These are phyloP conservation scores for Aechmea fasciata DNA, from an alignment of 176 grass and related monocot genomes.

Conservation along the genomic window DNA sequence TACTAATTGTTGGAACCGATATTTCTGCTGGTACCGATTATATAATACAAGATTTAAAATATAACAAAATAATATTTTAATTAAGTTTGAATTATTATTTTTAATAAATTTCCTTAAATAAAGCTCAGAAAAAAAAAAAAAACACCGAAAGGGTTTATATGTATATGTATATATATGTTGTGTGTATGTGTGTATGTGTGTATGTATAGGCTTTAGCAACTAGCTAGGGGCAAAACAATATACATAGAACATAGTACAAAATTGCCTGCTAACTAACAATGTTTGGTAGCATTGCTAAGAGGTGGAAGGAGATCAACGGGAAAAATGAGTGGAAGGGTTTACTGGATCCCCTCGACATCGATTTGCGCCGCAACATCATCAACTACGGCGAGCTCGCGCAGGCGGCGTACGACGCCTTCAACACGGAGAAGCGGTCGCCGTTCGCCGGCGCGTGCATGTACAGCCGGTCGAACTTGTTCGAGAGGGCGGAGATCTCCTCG, in stretches of 20 bases:
- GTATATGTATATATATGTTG: too few relatives aligned
- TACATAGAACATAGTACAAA: conserved; percentile 3
- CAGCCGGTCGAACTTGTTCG: conserved; percentile 39
- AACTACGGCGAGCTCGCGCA: conserved; percentile 67
- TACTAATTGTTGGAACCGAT: too few relatives aligned
- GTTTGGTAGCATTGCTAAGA: conserved; percentile 49
- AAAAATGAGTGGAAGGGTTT: conserved; percentile 63
- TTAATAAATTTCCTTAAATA: too few relatives aligned
- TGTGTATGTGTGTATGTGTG: background rate
- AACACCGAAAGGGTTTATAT: too few relatives aligned
- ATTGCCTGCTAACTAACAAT: conserved; percentile 20
- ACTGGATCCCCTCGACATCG: conserved; percentile 49
- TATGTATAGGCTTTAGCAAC: conserved; percentile 16
- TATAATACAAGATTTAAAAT: too few relatives aligned
- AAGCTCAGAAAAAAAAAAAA: too few relatives aligned
- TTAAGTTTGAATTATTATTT: too few relatives aligned
- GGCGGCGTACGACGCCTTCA: conserved; percentile 63
- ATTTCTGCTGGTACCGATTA: too few relatives aligned
- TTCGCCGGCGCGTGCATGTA: conserved; percentile 68
- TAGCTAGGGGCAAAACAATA: conserved; percentile 23
- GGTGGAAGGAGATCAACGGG: conserved; percentile 69
- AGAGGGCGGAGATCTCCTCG: conserved; percentile 43
- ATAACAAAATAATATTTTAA: too few relatives aligned
- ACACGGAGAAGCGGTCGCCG: conserved; percentile 58
- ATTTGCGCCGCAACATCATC: conserved; percentile 67